Evolutionary conservation across 345 rosid species (phyloP), one percentile per base, ranked within the genome.

Genomic region (Boechera stricta): DNA sequence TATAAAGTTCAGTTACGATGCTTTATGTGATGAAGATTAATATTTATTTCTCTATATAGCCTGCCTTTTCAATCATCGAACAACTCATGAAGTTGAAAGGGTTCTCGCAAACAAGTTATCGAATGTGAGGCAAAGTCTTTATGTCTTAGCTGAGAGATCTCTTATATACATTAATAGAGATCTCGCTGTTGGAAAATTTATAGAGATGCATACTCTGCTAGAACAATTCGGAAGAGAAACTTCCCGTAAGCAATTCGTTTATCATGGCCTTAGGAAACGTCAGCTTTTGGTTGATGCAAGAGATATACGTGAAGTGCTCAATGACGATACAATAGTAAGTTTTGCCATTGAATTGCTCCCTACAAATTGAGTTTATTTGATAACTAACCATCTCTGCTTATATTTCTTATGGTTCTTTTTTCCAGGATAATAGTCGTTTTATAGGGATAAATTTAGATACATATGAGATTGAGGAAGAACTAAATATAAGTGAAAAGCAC

Each of bases 161-260:
- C 24, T 21, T 21, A 21, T 21, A 21, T 21, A 1, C 24, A 21
- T 21, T 21, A 0, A 63, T 77, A 6, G 0, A 13, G 3, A 66
- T 83, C 74, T 21, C 21, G 1, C 21, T 21, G 24, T 21, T 21
- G 24, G 1, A 21, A 1, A 21, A 21, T 1, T 21, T 21, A 63
- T 77, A 6, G 0, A 13, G 3, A 66, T 83, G 71, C 79, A 83
- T 69, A 57, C 65, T 65, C 36, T 70, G 64, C 58, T 77, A 7
- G 53, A 11, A 47, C 68, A 58, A 38, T 51, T 82, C 67, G 79
- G 79, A 10, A 4, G 61, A 61, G 59, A 58, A 10, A 54, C 67
- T 65, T 51, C 71, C 2, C 79, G 32, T 0, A 29, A 44, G 54
- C 73, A 77, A 63, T 67, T 35, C 1, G 3, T 39, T 21, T 5